These are phyloP conservation scores for Dioscorea zingiberensis DNA, from an alignment of 106 monocot genomes.

Conservation along the genomic window DNA sequence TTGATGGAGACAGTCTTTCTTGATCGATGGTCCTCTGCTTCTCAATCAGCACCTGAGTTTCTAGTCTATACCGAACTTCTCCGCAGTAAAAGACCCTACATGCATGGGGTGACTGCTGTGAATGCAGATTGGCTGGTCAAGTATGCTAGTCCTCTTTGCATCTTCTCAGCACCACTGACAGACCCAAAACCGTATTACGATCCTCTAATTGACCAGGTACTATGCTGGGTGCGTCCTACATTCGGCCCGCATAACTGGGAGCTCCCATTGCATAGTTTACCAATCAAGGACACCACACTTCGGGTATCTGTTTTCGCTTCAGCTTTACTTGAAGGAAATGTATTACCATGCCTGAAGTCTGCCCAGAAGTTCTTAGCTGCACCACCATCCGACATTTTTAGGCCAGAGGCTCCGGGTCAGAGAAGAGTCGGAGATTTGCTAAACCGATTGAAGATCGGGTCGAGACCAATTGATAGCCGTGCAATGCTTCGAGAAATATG, in stretches of 20 bases:
- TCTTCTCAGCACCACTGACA: slow-evolving; percentile 61
- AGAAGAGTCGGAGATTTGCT: slow-evolving; percentile 73
- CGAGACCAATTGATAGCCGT: slow-evolving; percentile 52
- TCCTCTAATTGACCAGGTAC: slow-evolving; percentile 45
- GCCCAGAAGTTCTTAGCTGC: slow-evolving; percentile 43
- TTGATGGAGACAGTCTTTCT: slow-evolving; percentile 63
- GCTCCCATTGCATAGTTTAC: slow-evolving; percentile 63
- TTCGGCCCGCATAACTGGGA: slow-evolving; percentile 91
- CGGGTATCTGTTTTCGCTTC: slow-evolving; percentile 65
- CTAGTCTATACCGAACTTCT: slow-evolving; percentile 80
- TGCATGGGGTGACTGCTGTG: slow-evolving; percentile 83
- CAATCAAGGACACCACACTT: slow-evolving; percentile 40
- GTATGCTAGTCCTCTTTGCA: slow-evolving; percentile 65
- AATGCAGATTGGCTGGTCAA: slow-evolving; percentile 85
- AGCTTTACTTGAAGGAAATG: slow-evolving; percentile 78
- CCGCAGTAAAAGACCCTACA: slow-evolving; percentile 63
- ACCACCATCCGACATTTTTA: slow-evolving; percentile 53
- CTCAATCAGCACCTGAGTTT: slow-evolving; percentile 70
- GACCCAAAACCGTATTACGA: slow-evolving; percentile 90
- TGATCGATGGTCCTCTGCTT: slow-evolving; percentile 71
- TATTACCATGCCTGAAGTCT: slow-evolving; percentile 68
- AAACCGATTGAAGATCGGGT: slow-evolving; percentile 42
- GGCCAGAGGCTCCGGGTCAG: slow-evolving; percentile 55
- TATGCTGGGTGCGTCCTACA: slow-evolving; percentile 77
- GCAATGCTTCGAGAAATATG: slow-evolving; percentile 50